These are phyloP conservation scores for Phytophthora boehmeriae DNA, from an alignment of 352 stramenopile genomes.

Conservation along the genomic window DNA sequence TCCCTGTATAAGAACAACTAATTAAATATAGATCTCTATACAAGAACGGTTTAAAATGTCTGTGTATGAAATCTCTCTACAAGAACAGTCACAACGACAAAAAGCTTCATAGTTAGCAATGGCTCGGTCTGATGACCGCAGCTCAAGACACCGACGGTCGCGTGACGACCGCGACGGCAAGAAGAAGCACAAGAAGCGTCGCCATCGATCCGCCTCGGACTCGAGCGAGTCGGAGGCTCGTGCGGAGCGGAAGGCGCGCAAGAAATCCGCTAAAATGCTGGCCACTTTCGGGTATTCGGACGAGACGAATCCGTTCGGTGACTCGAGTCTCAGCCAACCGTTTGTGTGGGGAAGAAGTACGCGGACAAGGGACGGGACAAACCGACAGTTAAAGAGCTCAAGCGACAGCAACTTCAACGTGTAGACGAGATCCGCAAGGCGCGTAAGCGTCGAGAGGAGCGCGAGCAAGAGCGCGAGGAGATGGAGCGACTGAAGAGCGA, in stretches of 20 bases:
- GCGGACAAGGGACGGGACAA: constrained; percentile 39
- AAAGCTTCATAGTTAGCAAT: not conserved
- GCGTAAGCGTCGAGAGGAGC: constrained; percentile 84
- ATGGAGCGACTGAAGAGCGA: constrained; percentile 96
- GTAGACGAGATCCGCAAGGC: constrained; percentile 98
- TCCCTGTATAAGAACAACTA: no score
- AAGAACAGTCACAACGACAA: not conserved
- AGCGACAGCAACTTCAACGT: constrained; percentile 76
- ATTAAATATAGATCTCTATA: not conserved
- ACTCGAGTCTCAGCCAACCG: constrained; percentile 96
- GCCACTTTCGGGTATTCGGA: constrained; percentile 96
- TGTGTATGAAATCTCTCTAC: not conserved
- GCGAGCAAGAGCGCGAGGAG: constrained; percentile 93
- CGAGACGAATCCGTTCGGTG: constrained; percentile 98
- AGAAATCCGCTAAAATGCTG: constrained; percentile 79
- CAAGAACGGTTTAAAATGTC: not conserved
- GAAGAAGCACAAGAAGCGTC: constrained; percentile 46
- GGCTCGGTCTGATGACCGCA: constrained; percentile 18
- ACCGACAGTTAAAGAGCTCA: constrained; percentile 59
- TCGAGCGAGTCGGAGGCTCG: constrained; percentile 52
- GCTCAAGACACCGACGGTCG: not conserved
- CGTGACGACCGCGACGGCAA: constrained; percentile 16
- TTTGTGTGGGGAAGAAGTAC: constrained; percentile 99
- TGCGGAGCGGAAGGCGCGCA: constrained; percentile 58
- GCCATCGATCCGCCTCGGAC: constrained; percentile 24